Percentiles rank a stretch among this genome's conserved stretches.
Conservation (phyloP, 495 filamentous ascomycete species). For the Immersiella caudata region DNA sequence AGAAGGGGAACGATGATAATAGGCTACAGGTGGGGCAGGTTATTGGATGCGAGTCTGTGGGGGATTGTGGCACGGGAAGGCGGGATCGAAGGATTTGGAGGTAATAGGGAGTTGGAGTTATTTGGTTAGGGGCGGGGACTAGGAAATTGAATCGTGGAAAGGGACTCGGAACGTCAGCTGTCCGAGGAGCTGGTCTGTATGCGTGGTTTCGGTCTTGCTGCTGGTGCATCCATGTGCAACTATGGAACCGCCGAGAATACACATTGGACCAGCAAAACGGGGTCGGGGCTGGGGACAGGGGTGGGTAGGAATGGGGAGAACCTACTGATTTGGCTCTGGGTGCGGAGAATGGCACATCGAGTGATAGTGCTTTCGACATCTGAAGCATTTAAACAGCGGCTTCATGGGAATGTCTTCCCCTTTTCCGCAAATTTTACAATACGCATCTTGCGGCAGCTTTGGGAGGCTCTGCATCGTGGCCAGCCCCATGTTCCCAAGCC, state of each 20-base stretch:
- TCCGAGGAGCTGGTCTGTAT: not conserved
- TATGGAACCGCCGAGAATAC: not conserved
- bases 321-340: slow-evolving; percentile 8
- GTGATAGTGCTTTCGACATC: slow-evolving; percentile 21
- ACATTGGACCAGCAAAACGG: not conserved
- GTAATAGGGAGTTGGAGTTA: not conserved
- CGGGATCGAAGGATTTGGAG: not conserved
- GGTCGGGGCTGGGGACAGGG: not conserved
- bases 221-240: not conserved
- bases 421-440: slow-evolving; percentile 17
- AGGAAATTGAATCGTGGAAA: not conserved
- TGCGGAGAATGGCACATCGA: slow-evolving; percentile 24
- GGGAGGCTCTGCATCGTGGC: not conserved
- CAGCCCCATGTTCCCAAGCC: not conserved
- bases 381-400: slow-evolving; percentile 20
- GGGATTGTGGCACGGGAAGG: not conserved
- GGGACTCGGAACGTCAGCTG: not conserved
- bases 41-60: not conserved
- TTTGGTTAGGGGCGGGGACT: not conserved
- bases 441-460: not conserved
- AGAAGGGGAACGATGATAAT: not conserved
- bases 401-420: not conserved
- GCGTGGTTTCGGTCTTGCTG: not conserved
- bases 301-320: not conserved
- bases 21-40: slow-evolving; percentile 5